These are phyloP conservation scores for Coemansia erecta DNA, from an alignment of 192 early-diverging fungal genomes.

Conservation along the genomic window DNA sequence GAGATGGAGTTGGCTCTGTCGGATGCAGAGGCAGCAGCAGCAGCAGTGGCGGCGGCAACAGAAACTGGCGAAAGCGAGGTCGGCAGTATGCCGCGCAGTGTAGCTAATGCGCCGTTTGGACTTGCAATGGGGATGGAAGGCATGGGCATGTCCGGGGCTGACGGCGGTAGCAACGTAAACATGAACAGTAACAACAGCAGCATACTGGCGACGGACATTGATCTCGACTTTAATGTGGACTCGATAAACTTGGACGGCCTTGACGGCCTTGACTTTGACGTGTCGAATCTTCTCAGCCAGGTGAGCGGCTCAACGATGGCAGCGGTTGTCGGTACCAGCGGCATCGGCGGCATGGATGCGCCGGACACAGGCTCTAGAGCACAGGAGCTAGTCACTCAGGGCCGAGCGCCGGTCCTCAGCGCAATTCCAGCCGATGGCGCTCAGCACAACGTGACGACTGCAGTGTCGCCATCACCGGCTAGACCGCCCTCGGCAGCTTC, in stretches of 20 bases:
- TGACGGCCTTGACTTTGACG: slow-evolving; percentile 37
- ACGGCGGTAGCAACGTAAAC: background rate
- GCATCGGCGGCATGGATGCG: no score
- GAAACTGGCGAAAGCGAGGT: no score
- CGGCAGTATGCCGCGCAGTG: background rate
- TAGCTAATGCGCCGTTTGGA: background rate
- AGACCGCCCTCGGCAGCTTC: no score
- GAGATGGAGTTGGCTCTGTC: background rate
- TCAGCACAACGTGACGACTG: no score
- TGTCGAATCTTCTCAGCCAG: slow-evolving; percentile 41
- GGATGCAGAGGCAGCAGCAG: background rate
- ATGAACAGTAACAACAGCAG: background rate
- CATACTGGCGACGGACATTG: background rate
- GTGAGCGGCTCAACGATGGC: slow-evolving; percentile 20
- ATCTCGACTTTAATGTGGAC: slow-evolving; percentile 44
- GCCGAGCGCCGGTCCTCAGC: no score
- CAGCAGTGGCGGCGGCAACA: no score
- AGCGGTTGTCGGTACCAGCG: background rate
- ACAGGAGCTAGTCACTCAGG: no score
- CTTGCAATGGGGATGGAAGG: background rate
- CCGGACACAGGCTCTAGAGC: no score
- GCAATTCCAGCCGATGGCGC: no score
- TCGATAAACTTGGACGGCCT: slow-evolving; percentile 39
- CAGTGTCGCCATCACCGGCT: no score
- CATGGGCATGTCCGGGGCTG: background rate